Evolutionary conservation across 2,329 filamentous ascomycete genomes (phyloP).

Genomic region (Aquanectria penicillioides): DNA sequence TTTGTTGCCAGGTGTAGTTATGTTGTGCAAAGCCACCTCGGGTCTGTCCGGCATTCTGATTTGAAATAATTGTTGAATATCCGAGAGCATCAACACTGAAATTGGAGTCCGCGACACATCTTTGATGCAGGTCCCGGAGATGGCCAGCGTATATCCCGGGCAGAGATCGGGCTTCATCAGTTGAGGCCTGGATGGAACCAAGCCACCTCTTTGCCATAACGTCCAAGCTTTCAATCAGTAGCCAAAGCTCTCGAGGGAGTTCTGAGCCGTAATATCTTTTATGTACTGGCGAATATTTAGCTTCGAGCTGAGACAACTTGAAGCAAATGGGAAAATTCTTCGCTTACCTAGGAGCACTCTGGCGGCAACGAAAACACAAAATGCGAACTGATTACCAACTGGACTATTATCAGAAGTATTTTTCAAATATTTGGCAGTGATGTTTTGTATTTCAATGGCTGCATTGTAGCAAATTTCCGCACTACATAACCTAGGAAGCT

Average conservation of each 20-base stretch:
- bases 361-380: slow-evolving; percentile 21
- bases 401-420: slow-evolving; percentile 6
- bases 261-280: slow-evolving; percentile 14
- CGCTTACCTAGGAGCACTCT: slow-evolving; percentile 8
- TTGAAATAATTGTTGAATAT: slow-evolving; percentile 14
- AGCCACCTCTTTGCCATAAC: slow-evolving; percentile 13
- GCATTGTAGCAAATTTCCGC: slow-evolving; percentile 15
- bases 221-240: slow-evolving; percentile 12
- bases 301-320: not conserved
- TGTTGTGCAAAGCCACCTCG: not conserved
- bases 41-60: not conserved
- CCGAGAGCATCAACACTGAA: slow-evolving; percentile 16
- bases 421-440: slow-evolving; percentile 14
- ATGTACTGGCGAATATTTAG: not conserved
- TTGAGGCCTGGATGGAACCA: not conserved
- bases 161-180: not conserved
- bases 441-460: slow-evolving; percentile 16
- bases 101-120: slow-evolving; percentile 2
- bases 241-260: slow-evolving; percentile 12
- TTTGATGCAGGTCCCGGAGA: slow-evolving; percentile 9
- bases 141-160: slow-evolving; percentile 16
- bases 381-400: slow-evolving; percentile 11
- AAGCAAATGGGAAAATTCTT: not conserved
- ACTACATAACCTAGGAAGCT: slow-evolving; percentile 9
- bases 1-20: not conserved